These are phyloP conservation scores for Vigna trinervia DNA, from an alignment of 306 rosid genomes.

Conservation along the genomic window DNA sequence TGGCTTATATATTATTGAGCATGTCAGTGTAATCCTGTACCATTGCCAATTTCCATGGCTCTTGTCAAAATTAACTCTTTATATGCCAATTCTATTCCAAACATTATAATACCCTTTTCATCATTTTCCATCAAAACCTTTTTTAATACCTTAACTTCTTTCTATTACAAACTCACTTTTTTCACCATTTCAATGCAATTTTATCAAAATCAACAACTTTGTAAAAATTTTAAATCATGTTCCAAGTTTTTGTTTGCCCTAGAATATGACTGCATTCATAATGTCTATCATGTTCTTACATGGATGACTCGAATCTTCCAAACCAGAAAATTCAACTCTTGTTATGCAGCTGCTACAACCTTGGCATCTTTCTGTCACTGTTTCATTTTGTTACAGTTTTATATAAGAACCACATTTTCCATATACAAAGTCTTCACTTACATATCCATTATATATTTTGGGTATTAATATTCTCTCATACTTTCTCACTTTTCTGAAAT, in stretches of 20 bases:
- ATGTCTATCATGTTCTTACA: background rate
- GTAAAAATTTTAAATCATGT: too few species aligned
- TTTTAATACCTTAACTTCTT: too few species aligned
- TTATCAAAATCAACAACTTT: too few species aligned
- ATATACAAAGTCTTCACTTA: background rate
- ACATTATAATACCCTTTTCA: background rate
- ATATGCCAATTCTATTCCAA: constrained; percentile 25
- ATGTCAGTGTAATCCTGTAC: constrained; percentile 30
- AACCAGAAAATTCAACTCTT: background rate
- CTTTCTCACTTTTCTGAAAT: background rate
- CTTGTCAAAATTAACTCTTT: background rate
- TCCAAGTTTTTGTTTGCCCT: background rate
- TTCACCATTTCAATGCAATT: too few species aligned
- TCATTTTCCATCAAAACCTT: too few species aligned
- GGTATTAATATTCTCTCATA: background rate
- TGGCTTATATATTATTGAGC: constrained; percentile 11
- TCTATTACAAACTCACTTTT: too few species aligned
- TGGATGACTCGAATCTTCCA: background rate
- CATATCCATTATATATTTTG: too few species aligned
- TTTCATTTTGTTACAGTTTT: background rate
- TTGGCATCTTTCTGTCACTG: background rate
- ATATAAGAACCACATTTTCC: too few species aligned
- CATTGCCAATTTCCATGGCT: constrained; percentile 32
- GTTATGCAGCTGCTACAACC: background rate
- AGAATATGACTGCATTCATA: background rate